Conservation (phyloP, 805 yeast species). For the Yarrowia sp. region DNA sequence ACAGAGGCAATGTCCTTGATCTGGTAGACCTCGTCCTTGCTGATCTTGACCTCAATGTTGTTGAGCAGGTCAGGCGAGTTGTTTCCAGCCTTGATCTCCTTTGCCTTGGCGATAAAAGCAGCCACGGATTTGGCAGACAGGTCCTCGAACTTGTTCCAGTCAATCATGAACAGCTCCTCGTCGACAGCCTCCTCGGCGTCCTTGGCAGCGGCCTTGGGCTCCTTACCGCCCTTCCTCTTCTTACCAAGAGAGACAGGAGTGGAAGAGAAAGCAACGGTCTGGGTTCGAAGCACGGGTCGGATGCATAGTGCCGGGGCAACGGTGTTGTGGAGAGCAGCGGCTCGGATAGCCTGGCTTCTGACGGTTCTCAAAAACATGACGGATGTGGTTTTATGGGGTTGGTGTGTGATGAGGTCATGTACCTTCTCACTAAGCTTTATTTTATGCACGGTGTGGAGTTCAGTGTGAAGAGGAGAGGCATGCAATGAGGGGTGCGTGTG, state of each 20-base stretch:
- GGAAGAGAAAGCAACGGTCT: neutral
- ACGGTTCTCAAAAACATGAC: neutral
- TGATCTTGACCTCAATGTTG: slow-evolving; percentile 40
- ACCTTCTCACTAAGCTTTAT: neutral
- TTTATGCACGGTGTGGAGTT: neutral
- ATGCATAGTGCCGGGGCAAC: neutral
- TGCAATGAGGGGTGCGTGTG: no score
- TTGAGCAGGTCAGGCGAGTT: slow-evolving; percentile 53
- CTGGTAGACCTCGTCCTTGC: slow-evolving; percentile 37
- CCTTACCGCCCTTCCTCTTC: slow-evolving; percentile 21
- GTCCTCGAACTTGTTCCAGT: slow-evolving; percentile 42
- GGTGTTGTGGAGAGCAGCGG: neutral
- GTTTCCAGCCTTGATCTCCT: slow-evolving; percentile 66
- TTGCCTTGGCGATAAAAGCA: slow-evolving; percentile 53
- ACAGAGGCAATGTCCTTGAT: slow-evolving; percentile 59
- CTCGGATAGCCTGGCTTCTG: neutral
- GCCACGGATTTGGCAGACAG: slow-evolving; percentile 52
- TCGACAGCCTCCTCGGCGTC: slow-evolving; percentile 27
- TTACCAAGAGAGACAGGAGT: slow-evolving; percentile 11
- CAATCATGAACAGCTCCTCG: slow-evolving; percentile 29
- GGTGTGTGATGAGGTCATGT: neutral
- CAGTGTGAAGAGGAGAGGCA: neutral
- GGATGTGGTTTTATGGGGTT: neutral
- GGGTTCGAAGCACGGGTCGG: slow-evolving; percentile 5
- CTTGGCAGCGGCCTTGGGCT: slow-evolving; percentile 20